Evolutionary conservation across 768 basidiomycete genomes (phyloP).

Genomic region (Hygrophorus russula): DNA sequence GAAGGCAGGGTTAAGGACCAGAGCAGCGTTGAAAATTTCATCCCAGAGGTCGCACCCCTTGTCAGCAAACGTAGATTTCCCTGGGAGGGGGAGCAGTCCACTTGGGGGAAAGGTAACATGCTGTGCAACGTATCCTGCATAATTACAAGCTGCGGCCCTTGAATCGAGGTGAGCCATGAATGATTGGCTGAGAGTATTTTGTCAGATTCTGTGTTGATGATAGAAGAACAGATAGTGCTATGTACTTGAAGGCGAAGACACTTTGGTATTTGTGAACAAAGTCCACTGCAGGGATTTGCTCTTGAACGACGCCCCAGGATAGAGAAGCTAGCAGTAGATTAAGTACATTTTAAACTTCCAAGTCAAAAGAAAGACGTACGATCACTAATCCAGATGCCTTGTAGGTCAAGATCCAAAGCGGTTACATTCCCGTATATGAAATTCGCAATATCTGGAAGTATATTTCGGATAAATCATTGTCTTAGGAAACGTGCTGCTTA

Average conservation of each 20-base stretch:
- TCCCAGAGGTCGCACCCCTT: constrained; percentile 60
- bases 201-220: background rate
- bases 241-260: constrained; percentile 66
- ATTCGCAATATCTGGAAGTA: constrained; percentile 54
- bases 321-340: constrained; percentile 30
- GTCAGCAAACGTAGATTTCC: constrained; percentile 32
- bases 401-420: constrained; percentile 42
- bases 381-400: constrained; percentile 65
- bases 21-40: constrained; percentile 47
- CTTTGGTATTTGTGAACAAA: constrained; percentile 66
- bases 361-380: constrained; percentile 39
- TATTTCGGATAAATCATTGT: background rate
- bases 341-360: background rate
- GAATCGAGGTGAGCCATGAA: constrained; percentile 50
- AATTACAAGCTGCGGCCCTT: constrained; percentile 44
- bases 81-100: constrained; percentile 59
- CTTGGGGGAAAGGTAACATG: constrained; percentile 58
- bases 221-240: background rate
- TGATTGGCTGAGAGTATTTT: constrained; percentile 33
- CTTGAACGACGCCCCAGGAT: constrained; percentile 53
- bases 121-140: constrained; percentile 48
- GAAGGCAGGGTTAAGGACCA: constrained; percentile 63
- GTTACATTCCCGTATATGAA: constrained; percentile 53
- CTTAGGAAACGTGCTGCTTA: constrained; percentile 19
- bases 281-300: constrained; percentile 59